Evolutionary conservation across 306 rosid genomes (phyloP), one percentile per base, ranked within the genome.

Genomic region (Cicer pinnatifidum): DNA sequence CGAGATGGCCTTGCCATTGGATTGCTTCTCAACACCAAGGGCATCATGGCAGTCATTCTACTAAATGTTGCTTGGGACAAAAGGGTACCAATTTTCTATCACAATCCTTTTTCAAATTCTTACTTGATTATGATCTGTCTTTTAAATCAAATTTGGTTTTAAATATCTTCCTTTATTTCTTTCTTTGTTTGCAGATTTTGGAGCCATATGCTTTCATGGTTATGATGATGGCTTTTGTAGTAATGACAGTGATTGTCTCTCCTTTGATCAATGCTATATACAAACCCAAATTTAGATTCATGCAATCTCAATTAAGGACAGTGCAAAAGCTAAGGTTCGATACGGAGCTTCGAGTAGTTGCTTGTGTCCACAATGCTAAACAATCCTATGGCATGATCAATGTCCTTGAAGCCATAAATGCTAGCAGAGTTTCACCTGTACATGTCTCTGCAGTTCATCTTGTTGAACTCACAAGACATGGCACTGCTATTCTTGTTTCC

Each of bases 11-110:
- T 70, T 6, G 80, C 56, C 68, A 61, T 78, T 35, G 82, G 82
- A 10, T 46, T 82, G 67, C 82, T 82, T 58, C 64, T 78, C 51
- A 82, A 78, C 72, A 73, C 85, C 37, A 82, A 82, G 28, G 85
- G 82, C 47, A 19, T 73, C 56, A 66, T 82, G 70, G 69, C 69
- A 3, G 10, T 78, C 5, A 7, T 82, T 12, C 47, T 82, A 17
- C 63, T 73, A 1, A 60, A n/a, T 23, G 11, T 40, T 37, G 85
- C 76, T 13, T 59, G 77, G 77, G 63, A 82, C 33, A 66, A 67
- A 73, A 16, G 0, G 66, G 85, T 2, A 12, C 4, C 23, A 57
- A 20, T 6, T 8, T 44, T 51, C 3, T 19, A 9, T 56, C 33
- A 1, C 40, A 43, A 8, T 12, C 9, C 1, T 57, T 57, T 41